These are phyloP conservation scores for Ustilago xerochloae DNA, from an alignment of 1,284 basidiomycete species.

Conservation along the genomic window DNA sequence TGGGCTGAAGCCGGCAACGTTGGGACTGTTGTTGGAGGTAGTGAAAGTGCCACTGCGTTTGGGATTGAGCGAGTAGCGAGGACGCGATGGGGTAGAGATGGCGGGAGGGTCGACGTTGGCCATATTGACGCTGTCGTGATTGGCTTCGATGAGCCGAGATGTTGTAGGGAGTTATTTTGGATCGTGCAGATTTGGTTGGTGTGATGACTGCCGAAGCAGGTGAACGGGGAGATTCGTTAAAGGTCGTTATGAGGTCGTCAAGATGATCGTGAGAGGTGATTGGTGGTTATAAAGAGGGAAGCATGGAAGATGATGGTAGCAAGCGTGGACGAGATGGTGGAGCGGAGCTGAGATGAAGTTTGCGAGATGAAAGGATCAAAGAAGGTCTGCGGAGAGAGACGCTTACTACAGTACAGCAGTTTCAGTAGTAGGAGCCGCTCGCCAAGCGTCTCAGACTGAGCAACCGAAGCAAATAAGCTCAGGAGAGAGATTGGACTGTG, in stretches of 20 bases:
- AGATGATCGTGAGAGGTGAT: slow-evolving; percentile 9
- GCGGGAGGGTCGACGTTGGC: slow-evolving; percentile 22
- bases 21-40: slow-evolving; percentile 9
- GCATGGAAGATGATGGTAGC: neutral
- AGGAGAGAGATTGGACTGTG: neutral
- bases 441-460: neutral
- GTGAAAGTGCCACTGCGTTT: slow-evolving; percentile 31
- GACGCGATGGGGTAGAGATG: slow-evolving; percentile 47
- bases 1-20: slow-evolving; percentile 58
- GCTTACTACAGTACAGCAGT: neutral
- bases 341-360: neutral
- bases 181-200: neutral
- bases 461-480: slow-evolving; percentile 4
- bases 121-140: slow-evolving; percentile 4
- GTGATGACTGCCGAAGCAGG: neutral
- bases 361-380: neutral
- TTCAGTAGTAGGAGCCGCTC: neutral
- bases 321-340: slow-evolving; percentile 6
- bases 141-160: neutral
- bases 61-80: slow-evolving; percentile 28
- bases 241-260: slow-evolving; percentile 8
- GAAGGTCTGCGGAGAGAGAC: neutral
- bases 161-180: neutral
- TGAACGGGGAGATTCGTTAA: neutral
- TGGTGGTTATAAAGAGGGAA: slow-evolving; percentile 21